These are phyloP conservation scores for Boletus fagicola DNA, from an alignment of 768 basidiomycete genomes.

Conservation along the genomic window DNA sequence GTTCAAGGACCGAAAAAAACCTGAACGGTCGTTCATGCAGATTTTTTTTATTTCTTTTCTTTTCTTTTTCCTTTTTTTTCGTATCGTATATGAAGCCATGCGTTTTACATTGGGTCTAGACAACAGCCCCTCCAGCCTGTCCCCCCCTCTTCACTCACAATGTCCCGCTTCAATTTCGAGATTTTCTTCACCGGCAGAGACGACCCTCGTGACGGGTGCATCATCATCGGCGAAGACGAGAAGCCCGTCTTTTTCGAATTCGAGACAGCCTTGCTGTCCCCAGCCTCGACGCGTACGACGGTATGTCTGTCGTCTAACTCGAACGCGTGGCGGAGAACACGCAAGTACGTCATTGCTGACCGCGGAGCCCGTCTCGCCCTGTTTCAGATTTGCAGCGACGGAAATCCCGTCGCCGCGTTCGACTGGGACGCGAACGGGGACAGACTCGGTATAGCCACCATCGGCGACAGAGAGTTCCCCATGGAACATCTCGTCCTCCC, in stretches of 20 bases:
- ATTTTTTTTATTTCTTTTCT: neutral
- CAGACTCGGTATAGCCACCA: slow-evolving; percentile 44
- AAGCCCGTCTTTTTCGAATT: slow-evolving; percentile 64
- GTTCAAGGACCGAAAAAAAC: slow-evolving; percentile 14
- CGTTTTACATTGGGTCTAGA: neutral
- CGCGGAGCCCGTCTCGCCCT: neutral
- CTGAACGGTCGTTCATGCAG: slow-evolving; percentile 28
- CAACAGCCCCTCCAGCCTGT: slow-evolving; percentile 1
- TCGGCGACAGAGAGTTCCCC: slow-evolving; percentile 52
- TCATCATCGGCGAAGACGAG: slow-evolving; percentile 64
- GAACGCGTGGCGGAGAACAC: neutral
- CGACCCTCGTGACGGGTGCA: slow-evolving; percentile 62
- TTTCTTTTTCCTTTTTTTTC: neutral
- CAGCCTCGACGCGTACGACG: slow-evolving; percentile 27
- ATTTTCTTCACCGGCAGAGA: slow-evolving; percentile 70
- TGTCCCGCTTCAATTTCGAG: slow-evolving; percentile 45
- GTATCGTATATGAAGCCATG: slow-evolving; percentile 32
- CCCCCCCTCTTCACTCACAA: slow-evolving; percentile 11
- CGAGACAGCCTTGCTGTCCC: slow-evolving; percentile 45
- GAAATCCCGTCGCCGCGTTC: slow-evolving; percentile 52
- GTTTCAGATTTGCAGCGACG: slow-evolving; percentile 39
- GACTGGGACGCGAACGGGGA: slow-evolving; percentile 40
- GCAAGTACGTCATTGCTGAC: neutral
- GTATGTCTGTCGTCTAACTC: slow-evolving; percentile 12
- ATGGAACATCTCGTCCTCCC: slow-evolving; percentile 63